Conservation (phyloP, 1,284 basidiomycete species). For the Apiotrichum mycotoxinovorans region DNA sequence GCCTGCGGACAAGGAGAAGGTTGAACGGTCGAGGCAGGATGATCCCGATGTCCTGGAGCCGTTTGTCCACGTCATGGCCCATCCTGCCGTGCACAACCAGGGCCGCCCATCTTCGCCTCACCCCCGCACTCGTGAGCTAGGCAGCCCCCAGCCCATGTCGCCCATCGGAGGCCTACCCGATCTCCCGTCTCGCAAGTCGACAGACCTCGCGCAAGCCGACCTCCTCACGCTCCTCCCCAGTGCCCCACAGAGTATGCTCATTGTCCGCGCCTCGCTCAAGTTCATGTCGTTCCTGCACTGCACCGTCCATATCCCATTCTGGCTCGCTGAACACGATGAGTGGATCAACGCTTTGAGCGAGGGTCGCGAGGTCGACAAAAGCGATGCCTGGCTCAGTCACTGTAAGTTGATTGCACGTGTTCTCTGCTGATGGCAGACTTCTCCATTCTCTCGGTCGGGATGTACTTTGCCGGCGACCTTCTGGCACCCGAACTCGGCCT, state of each 20-base stretch:
- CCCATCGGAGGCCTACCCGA: slow-evolving; percentile 14
- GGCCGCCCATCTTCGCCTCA: slow-evolving; percentile 12
- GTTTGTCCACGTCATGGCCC: slow-evolving; percentile 24
- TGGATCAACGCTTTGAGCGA: slow-evolving; percentile 25
- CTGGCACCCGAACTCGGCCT: slow-evolving; percentile 21
- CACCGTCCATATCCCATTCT: slow-evolving; percentile 28
- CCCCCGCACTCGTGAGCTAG: neutral
- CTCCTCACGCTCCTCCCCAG: slow-evolving; percentile 20
- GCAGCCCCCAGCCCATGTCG: slow-evolving; percentile 10
- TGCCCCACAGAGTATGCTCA: slow-evolving; percentile 18
- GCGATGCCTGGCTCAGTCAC: slow-evolving; percentile 22
- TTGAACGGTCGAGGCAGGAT: slow-evolving; percentile 18
- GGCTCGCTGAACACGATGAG: slow-evolving; percentile 26
- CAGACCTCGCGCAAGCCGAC: slow-evolving; percentile 25
- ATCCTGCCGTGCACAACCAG: slow-evolving; percentile 11
- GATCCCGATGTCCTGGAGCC: slow-evolving; percentile 25
- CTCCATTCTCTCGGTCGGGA: slow-evolving; percentile 19
- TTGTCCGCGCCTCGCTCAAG: slow-evolving; percentile 22
- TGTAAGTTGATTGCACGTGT: slow-evolving; percentile 7
- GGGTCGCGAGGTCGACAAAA: slow-evolving; percentile 17
- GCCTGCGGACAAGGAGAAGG: neutral
- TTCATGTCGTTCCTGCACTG: slow-evolving; percentile 27
- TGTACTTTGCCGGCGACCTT: slow-evolving; percentile 23
- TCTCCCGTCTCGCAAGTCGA: slow-evolving; percentile 20
- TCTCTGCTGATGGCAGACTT: slow-evolving; percentile 15